Percentiles rank a stretch among this genome's conserved stretches.
Evolutionary conservation across 75 land plant genomes (phyloP).

Genomic region (Cryptomeria japonica): DNA sequence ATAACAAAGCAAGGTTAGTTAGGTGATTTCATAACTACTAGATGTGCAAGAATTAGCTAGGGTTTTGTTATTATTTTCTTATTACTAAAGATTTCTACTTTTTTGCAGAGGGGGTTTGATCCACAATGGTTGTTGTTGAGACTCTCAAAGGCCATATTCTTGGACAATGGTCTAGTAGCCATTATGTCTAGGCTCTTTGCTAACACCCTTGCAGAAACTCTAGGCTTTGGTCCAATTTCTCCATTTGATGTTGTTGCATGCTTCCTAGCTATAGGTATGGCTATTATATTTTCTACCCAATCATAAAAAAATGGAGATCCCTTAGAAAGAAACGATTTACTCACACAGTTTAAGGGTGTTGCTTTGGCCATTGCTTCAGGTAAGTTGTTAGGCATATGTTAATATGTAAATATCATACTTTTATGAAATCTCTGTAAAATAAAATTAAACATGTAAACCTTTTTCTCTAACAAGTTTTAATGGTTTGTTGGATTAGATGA

Average conservation of each 20-base stretch:
- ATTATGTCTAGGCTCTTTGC: conserved; percentile 81
- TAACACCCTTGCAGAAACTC: conserved; percentile 69
- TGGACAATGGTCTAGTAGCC: conserved; percentile 31
- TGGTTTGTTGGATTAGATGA: conserved; percentile 36
- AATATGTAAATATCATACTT: too few species aligned
- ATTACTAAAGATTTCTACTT: conserved; percentile 1
- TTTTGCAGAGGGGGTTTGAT: conserved; percentile 80
- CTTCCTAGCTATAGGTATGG: conserved; percentile 91
- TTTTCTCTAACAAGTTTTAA: too few species aligned
- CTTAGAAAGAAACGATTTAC: conserved; percentile 25
- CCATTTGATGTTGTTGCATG: conserved; percentile 94
- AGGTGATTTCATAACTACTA: too few species aligned
- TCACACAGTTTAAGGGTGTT: too few species aligned
- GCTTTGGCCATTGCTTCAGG: too few species aligned
- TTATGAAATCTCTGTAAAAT: too few species aligned
- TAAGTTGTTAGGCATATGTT: too few species aligned
- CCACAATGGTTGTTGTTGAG: conserved; percentile 93
- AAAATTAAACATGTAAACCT: too few species aligned
- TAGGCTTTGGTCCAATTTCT: conserved; percentile 85
- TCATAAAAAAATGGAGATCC: conserved; percentile 91
- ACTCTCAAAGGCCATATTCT: conserved; percentile 90
- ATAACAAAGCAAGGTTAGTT: too few species aligned
- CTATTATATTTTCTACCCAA: conserved; percentile 79
- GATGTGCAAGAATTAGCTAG: too few species aligned
- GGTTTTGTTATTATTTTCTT: too few species aligned